Evolutionary conservation across 2,329 filamentous ascomycete species (phyloP), one percentile per base, ranked within the genome.

Genomic region (Paraphaeosphaeria sporulosa): DNA sequence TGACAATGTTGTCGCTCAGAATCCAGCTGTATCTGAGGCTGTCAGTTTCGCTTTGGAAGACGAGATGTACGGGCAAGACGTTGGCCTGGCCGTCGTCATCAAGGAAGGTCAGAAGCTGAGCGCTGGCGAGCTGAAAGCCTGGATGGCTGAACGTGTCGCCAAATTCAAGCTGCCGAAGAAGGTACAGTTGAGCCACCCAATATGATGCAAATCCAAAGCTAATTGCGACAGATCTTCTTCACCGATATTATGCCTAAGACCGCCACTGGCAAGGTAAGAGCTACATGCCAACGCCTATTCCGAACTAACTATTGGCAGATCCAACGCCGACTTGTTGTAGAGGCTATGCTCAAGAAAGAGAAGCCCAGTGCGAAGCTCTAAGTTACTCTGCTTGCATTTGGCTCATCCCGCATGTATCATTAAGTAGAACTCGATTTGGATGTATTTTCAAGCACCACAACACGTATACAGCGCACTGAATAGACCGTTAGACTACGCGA

Each of bases 141-240:
- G 89, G 86, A 85, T 94, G 65, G 82, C 81, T 0, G 86, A 90
- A 61, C 89, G 87, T 72, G 81, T 93, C 63, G 90, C 90, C 60
- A 93, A 91, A 79, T 95, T 95, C 79, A 96, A 96, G 82, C 85
- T 93, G 44, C 92, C 92, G 1, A 94, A 92, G 82, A 89, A 92
- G 84, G 90, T 92, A 73, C 72, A 82, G 74, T n/a, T 25, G 25
- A 53, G 34, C 27, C 27, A 30, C 36, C 32, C 25, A 21, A 25
- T 15, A 30, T 47, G 17, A 52, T 19, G 13, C 13, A 68, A 58
- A 50, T 58, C 46, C 63, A 25, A 55, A 58, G 46, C 68, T 71
- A 60, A 74, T 64, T 54, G 42, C 43, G 55, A 40, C 58, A 90
- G 89, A 82, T 94, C 38, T 95, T 91, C 82, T 93, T 95, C 70